Conservation (phyloP, 2,329 filamentous ascomycete genomes). For the Erysiphe pulchra region DNA sequence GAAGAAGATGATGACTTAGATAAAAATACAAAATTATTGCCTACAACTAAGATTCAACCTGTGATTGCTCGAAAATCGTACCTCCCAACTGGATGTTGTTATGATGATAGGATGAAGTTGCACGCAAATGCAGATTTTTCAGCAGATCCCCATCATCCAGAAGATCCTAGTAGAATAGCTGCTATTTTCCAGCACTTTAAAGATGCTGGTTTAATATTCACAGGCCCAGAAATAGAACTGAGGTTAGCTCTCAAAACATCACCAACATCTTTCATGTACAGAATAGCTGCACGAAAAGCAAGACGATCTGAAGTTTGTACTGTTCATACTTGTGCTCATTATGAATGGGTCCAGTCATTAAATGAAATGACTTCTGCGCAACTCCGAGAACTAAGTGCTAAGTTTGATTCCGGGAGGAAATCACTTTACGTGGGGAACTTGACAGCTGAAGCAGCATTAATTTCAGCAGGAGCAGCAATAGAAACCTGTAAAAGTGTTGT, state of each 20-base stretch:
- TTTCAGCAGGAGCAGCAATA: constrained; percentile 81
- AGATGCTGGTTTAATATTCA: constrained; percentile 50
- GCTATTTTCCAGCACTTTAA: constrained; percentile 81
- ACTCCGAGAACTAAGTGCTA: constrained; percentile 38
- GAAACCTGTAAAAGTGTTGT: constrained; percentile 89
- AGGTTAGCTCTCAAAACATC: constrained; percentile 23
- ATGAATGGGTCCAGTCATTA: constrained; percentile 43
- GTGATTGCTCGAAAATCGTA: constrained; percentile 3
- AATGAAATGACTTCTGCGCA: constrained; percentile 30
- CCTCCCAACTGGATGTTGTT: constrained; percentile 53
- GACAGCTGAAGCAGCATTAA: constrained; percentile 53
- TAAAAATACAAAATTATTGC: neutral
- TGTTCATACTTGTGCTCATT: constrained; percentile 57
- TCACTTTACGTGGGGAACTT: constrained; percentile 66
- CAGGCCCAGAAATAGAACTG: constrained; percentile 28
- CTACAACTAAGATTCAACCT: constrained; percentile 1
- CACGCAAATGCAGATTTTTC: constrained; percentile 67
- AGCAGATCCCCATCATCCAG: constrained; percentile 60
- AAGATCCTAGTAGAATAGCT: constrained; percentile 79
- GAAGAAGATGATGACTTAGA: too few relatives aligned
- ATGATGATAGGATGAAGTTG: constrained; percentile 87
- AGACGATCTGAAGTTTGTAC: constrained; percentile 55
- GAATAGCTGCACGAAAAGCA: constrained; percentile 57
- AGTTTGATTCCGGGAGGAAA: constrained; percentile 37
- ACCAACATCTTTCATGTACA: constrained; percentile 39